Percentiles rank a stretch among this genome's conserved stretches.
Conservation (phyloP, 1,284 basidiomycete genomes). For the Cryptococcus jaspeensis region DNA sequence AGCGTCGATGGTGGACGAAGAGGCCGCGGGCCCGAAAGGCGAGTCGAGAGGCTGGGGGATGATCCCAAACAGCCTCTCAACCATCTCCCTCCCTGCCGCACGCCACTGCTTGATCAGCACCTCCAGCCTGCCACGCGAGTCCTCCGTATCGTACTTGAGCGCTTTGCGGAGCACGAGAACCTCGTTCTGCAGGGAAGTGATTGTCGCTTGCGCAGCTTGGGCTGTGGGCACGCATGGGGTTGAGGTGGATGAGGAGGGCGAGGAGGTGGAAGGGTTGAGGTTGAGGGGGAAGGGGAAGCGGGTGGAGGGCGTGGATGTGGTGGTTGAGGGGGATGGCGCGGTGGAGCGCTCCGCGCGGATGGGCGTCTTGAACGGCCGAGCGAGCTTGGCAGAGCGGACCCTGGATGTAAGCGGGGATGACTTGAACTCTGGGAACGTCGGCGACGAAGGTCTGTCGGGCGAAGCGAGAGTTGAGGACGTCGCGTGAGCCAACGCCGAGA, state of each 20-base stretch:
- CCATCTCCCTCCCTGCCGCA: conserved; percentile 41
- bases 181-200: conserved; percentile 29
- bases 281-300: neutral
- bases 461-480: too few species aligned
- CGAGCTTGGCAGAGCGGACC: conserved; percentile 3
- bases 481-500: too few species aligned
- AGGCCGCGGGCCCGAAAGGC: neutral
- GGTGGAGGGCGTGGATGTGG: neutral
- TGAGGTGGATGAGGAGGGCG: neutral
- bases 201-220: conserved; percentile 2
- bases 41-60: conserved; percentile 23
- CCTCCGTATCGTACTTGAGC: conserved; percentile 27
- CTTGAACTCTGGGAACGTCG: neutral
- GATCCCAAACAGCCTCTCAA: conserved; percentile 37
- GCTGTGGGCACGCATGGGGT: neutral
- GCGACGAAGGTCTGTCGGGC: neutral
- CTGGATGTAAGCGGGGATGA: neutral
- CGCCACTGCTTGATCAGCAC: conserved; percentile 36
- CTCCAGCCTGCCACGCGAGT: conserved; percentile 30
- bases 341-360: conserved; percentile 5
- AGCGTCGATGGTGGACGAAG: neutral
- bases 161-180: conserved; percentile 32
- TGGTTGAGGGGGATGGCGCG: neutral
- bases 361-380: conserved; percentile 35
- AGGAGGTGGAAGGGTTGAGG: conserved; percentile 7